A percentile compares a stretch with the other conserved stretches of the same genome.
Conservation (phyloP, 2,329 filamentous ascomycete species). For the Samsoniella hepiali region DNA sequence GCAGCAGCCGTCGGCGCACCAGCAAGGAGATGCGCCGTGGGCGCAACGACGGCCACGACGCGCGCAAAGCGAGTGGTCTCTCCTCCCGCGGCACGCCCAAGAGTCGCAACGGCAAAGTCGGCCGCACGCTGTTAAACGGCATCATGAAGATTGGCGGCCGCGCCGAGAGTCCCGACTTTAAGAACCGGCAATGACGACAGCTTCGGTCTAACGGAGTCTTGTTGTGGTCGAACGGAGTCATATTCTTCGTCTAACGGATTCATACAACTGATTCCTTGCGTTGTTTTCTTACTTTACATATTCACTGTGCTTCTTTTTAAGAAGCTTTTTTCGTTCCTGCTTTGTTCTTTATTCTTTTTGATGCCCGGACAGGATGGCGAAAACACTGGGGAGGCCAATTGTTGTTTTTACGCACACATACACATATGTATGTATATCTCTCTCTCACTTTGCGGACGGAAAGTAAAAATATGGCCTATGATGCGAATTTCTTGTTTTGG, state of each 20-base stretch:
- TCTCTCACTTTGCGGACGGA: not conserved
- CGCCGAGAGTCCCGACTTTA: slow-evolving; percentile 40
- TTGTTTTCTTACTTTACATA: not conserved
- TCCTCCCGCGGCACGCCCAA: slow-evolving; percentile 30
- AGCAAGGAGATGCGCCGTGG: slow-evolving; percentile 34
- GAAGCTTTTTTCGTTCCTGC: not conserved
- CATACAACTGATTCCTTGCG: too few species aligned
- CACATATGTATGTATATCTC: not conserved
- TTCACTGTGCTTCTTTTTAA: not conserved
- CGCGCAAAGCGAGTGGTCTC: slow-evolving; percentile 28
- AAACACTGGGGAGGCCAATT: not conserved
- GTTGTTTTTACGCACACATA: slow-evolving; percentile 1
- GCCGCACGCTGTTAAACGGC: slow-evolving; percentile 41
- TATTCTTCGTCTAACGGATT: too few species aligned
- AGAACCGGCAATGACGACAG: slow-evolving; percentile 18
- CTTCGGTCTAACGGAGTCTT: not conserved
- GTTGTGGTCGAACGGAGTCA: not conserved
- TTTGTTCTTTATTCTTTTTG: not conserved
- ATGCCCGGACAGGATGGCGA: not conserved
- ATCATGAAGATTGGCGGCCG: slow-evolving; percentile 44
- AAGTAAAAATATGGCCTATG: not conserved
- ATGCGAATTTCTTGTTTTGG: not conserved
- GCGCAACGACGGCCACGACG: slow-evolving; percentile 29
- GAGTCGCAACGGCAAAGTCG: slow-evolving; percentile 39
- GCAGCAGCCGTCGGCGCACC: slow-evolving; percentile 23